A percentile compares a stretch with the other conserved stretches of the same genome.
Evolutionary conservation across 805 yeast species (phyloP).

Genomic region (Pichia scutulata): DNA sequence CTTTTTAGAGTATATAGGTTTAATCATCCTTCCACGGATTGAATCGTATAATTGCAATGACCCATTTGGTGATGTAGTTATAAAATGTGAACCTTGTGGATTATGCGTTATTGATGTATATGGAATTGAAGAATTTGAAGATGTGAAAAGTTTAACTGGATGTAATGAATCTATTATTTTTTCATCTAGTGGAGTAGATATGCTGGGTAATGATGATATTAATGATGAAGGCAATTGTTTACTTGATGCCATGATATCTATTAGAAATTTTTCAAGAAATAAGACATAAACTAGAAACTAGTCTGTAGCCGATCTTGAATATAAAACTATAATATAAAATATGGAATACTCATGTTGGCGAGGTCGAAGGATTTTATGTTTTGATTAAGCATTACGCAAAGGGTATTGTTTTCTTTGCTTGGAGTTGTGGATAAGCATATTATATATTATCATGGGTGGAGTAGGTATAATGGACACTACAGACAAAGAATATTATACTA

Average conservation of each 20-base stretch:
- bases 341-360: not conserved
- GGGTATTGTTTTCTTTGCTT: not conserved
- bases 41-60: conserved; percentile 77
- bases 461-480: not conserved
- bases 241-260: not conserved
- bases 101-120: conserved; percentile 73
- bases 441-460: not conserved
- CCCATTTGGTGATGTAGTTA: conserved; percentile 76
- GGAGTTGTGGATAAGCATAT: not conserved
- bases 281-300: no score
- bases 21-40: conserved; percentile 56
- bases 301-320: no score
- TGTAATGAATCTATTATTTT: not conserved
- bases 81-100: conserved; percentile 68
- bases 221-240: not conserved
- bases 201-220: not conserved
- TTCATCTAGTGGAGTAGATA: not conserved
- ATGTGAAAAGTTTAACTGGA: conserved; percentile 33
- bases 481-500: not conserved
- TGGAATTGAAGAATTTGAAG: conserved; percentile 40
- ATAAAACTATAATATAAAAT: no score
- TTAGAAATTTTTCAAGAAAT: no score
- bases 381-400: no score
- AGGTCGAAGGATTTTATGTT: not conserved
- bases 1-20: conserved; percentile 73